Conservation (phyloP, 768 basidiomycete species). For the Psilocybe sp. region DNA sequence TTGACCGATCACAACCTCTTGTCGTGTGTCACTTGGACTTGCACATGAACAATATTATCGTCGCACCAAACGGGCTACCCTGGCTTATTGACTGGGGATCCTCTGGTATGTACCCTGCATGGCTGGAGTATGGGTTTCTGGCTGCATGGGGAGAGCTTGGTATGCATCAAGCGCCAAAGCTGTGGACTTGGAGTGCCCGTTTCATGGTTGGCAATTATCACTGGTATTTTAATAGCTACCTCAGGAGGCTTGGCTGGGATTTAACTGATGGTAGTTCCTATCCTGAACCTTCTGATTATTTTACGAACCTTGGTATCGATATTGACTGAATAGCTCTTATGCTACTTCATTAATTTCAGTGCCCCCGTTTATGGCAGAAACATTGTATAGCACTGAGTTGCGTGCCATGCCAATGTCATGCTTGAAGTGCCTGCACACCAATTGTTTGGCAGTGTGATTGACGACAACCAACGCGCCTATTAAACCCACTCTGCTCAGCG, state of each 20-base stretch:
- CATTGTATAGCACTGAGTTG: no score
- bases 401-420: no score
- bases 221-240: background rate
- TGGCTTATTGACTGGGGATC: slow-evolving; percentile 3
- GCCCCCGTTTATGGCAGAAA: no score
- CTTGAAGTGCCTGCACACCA: background rate
- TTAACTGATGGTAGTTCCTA: background rate
- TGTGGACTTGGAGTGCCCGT: background rate
- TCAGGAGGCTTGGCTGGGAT: background rate
- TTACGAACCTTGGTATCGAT: background rate
- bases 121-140: background rate
- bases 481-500: no score
- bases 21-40: background rate
- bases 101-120: background rate
- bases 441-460: no score
- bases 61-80: background rate
- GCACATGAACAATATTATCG: slow-evolving; percentile 1
- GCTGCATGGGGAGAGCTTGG: no score
- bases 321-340: no score
- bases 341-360: no score
- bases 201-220: background rate
- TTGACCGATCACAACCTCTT: slow-evolving; percentile 1
- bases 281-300: background rate
- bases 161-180: background rate
- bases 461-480: no score